A percentile compares a stretch with the other conserved stretches of the same genome.
phyloP scores from a whole-genome alignment of 2,329 filamentous ascomycete genomes.

The Grosmannia huntii region DNA sequence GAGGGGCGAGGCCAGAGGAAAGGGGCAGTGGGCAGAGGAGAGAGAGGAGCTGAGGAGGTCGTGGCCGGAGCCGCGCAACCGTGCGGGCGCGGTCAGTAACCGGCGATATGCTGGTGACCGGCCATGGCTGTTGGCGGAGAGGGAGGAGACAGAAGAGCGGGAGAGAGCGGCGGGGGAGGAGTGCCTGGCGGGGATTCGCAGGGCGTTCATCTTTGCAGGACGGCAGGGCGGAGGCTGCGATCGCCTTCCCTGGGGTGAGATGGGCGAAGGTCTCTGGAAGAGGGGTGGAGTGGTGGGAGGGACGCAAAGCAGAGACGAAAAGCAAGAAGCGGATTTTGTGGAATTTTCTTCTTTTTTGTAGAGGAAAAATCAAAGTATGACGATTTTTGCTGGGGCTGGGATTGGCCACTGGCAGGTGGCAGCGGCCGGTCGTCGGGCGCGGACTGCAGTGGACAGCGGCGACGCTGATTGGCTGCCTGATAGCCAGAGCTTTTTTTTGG shows the following conservation, averaged over 20 bases:
- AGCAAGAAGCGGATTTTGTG: not conserved
- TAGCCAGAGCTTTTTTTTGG: not conserved
- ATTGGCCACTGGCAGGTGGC: conserved; percentile 3
- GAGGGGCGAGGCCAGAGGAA: conserved; percentile 32
- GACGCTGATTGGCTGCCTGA: not conserved
- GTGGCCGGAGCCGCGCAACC: conserved; percentile 13
- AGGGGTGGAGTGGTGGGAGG: conserved; percentile 4
- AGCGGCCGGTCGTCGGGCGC: conserved; percentile 1
- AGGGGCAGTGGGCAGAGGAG: conserved; percentile 6
- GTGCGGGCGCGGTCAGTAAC: conserved; percentile 23
- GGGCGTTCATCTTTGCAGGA: conserved; percentile 30
- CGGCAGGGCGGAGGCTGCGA: not conserved
- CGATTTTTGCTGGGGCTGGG: conserved; percentile 5
- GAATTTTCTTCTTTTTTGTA: conserved; percentile 5
- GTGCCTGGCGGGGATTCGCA: conserved; percentile 29
- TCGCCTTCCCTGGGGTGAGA: not conserved
- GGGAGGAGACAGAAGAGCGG: conserved; percentile 26
- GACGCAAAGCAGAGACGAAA: not conserved
- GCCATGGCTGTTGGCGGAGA: conserved; percentile 21
- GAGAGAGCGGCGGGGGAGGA: conserved; percentile 26
- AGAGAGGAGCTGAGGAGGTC: not conserved
- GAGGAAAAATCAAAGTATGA: conserved; percentile 4
- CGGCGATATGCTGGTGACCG: conserved; percentile 35
- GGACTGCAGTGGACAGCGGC: not conserved
- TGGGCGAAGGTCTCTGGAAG: not conserved